Percentiles rank a stretch among this genome's conserved stretches.
Evolutionary conservation across 2,329 filamentous ascomycete species (phyloP).

Genomic region (Nigrospora oryzae): DNA sequence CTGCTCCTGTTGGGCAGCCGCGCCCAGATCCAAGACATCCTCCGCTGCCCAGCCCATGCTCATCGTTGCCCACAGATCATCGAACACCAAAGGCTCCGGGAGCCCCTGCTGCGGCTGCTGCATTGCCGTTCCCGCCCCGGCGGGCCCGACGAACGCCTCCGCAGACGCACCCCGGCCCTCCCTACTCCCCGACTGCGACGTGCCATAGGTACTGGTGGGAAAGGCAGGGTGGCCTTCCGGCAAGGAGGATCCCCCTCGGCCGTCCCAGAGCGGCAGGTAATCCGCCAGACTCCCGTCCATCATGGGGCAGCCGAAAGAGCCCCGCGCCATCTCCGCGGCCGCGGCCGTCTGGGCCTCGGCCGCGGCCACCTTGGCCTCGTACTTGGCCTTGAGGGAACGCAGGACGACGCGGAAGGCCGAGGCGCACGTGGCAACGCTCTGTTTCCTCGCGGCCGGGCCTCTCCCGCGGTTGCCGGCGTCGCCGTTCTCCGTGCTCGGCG

Average conservation of each 20-base stretch:
- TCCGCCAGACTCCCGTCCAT: constrained; percentile 39
- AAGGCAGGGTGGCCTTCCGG: background rate
- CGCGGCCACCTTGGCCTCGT: constrained; percentile 27
- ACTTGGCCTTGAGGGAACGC: constrained; percentile 36
- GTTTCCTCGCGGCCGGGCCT: no score
- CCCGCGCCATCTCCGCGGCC: constrained; percentile 6
- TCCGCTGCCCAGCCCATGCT: constrained; percentile 32
- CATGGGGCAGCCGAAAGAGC: constrained; percentile 34
- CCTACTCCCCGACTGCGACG: constrained; percentile 2
- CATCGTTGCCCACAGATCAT: constrained; percentile 41
- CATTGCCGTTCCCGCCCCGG: background rate
- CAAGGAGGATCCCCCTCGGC: constrained; percentile 14
- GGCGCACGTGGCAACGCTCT: constrained; percentile 19
- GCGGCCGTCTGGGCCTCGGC: constrained; percentile 14
- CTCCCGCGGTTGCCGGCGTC: no score
- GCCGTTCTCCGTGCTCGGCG: no score
- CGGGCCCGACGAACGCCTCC: background rate
- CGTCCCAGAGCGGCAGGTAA: constrained; percentile 37
- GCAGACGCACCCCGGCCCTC: constrained; percentile 1
- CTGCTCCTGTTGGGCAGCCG: no score
- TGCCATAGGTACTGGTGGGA: background rate
- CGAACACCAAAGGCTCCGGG: constrained; percentile 14
- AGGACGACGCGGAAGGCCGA: constrained; percentile 38
- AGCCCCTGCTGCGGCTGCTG: background rate
- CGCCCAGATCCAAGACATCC: background rate